Evolutionary conservation across 345 rosid species (phyloP).

Genomic region (Eucalyptus regnans): DNA sequence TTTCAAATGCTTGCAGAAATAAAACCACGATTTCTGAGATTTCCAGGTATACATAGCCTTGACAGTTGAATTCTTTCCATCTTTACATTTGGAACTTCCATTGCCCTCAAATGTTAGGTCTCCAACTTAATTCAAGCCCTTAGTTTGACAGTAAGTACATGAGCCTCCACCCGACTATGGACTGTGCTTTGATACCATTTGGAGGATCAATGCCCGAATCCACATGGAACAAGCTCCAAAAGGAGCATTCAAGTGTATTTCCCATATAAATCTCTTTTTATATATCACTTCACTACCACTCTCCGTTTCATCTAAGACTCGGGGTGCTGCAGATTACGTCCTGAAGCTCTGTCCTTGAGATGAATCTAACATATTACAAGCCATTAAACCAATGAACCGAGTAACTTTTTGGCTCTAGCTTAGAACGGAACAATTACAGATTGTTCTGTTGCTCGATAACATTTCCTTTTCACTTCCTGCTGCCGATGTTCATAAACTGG

Average conservation of each 20-base stretch:
- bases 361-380: not conserved
- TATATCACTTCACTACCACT: not conserved
- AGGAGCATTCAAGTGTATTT: not conserved
- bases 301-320: not conserved
- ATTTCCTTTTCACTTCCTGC: not conserved
- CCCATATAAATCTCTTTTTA: not conserved
- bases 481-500: not conserved
- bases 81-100: not conserved
- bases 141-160: not conserved
- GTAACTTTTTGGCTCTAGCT: not conserved
- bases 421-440: not conserved
- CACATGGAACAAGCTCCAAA: not conserved
- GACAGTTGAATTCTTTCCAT: not conserved
- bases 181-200: not conserved
- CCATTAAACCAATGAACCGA: not conserved
- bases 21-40: constrained; percentile 81
- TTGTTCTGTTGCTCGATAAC: not conserved
- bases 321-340: not conserved
- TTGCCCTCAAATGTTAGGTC: not conserved
- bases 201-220: not conserved
- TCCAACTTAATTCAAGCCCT: not conserved
- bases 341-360: not conserved
- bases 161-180: not conserved
- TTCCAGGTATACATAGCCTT: constrained; percentile 47
- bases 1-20: constrained; percentile 53